Conservation (phyloP, 768 basidiomycete genomes). For the Boletus tylopilopsis region DNA sequence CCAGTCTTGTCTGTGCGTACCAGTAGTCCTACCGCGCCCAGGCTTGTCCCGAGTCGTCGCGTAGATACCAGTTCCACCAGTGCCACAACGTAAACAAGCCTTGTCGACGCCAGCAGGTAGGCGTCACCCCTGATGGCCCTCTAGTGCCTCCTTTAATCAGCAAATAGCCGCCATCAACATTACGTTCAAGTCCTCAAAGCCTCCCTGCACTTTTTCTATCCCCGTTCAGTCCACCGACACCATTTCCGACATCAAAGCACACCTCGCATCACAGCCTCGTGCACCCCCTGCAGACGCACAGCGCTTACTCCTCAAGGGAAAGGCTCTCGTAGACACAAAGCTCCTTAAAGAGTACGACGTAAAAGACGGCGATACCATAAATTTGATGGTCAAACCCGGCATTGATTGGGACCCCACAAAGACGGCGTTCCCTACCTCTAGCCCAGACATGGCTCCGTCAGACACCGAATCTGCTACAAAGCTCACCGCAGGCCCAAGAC, state of each 20-base stretch:
- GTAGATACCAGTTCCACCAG: slow-evolving; percentile 58
- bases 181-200: slow-evolving; percentile 91
- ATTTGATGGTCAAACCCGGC: slow-evolving; percentile 82
- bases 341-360: slow-evolving; percentile 89
- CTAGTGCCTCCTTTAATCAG: slow-evolving; percentile 10
- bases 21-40: not conserved
- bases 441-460: slow-evolving; percentile 19
- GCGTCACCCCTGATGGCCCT: not conserved
- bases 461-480: slow-evolving; percentile 22
- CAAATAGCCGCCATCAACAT: slow-evolving; percentile 44
- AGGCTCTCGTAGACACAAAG: slow-evolving; percentile 85
- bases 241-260: slow-evolving; percentile 73
- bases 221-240: slow-evolving; percentile 78
- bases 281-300: slow-evolving; percentile 81
- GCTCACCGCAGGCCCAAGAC: slow-evolving; percentile 36
- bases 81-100: slow-evolving; percentile 48
- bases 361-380: slow-evolving; percentile 76
- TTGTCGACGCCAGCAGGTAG: slow-evolving; percentile 32
- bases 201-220: slow-evolving; percentile 70
- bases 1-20: slow-evolving; percentile 61
- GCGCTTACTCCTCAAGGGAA: slow-evolving; percentile 89
- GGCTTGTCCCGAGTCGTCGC: slow-evolving; percentile 8
- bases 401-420: slow-evolving; percentile 58
- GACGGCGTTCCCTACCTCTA: slow-evolving; percentile 25
- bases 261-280: slow-evolving; percentile 59